Conservation (phyloP, 2,329 filamentous ascomycete species). For the Claviceps arundinis region DNA sequence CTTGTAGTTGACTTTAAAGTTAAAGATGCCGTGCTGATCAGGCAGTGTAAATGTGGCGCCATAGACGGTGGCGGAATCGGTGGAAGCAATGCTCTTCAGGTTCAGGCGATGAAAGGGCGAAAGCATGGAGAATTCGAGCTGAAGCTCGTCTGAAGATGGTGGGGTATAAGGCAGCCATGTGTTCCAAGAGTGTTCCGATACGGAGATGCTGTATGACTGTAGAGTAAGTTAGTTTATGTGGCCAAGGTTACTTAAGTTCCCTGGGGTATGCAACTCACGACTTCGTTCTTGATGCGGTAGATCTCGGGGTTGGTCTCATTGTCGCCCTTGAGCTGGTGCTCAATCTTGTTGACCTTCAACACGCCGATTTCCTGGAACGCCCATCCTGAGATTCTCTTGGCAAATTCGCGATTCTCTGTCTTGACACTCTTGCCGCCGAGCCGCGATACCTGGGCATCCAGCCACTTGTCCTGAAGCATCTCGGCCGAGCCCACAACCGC, state of each 20-base stretch:
- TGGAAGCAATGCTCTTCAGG: slow-evolving; percentile 42
- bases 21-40: slow-evolving; percentile 98
- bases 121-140: slow-evolving; percentile 98
- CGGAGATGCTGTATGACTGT: slow-evolving; percentile 72
- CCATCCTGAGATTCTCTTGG: slow-evolving; percentile 79
- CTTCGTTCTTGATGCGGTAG: slow-evolving; percentile 93
- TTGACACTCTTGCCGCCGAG: slow-evolving; percentile 37
- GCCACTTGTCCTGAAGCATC: slow-evolving; percentile 80
- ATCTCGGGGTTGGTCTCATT: slow-evolving; percentile 67
- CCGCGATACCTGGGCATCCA: slow-evolving; percentile 64
- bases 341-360: slow-evolving; percentile 66
- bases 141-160: slow-evolving; percentile 58
- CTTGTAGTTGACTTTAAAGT: slow-evolving; percentile 96
- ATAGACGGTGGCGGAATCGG: slow-evolving; percentile 59
- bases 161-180: slow-evolving; percentile 62
- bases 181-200: slow-evolving; percentile 73
- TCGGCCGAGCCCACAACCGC: slow-evolving; percentile 76
- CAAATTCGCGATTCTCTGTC: slow-evolving; percentile 74
- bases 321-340: slow-evolving; percentile 53
- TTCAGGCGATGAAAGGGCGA: slow-evolving; percentile 88
- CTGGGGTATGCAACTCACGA: slow-evolving; percentile 49
- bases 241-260: not conserved
- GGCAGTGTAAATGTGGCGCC: slow-evolving; percentile 66
- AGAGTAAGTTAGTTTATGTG: not conserved
- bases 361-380: slow-evolving; percentile 91